A percentile compares a stretch with the other conserved stretches of the same genome.
Conservation (phyloP, 1,284 basidiomycete genomes). For the Trametes versicolor region DNA sequence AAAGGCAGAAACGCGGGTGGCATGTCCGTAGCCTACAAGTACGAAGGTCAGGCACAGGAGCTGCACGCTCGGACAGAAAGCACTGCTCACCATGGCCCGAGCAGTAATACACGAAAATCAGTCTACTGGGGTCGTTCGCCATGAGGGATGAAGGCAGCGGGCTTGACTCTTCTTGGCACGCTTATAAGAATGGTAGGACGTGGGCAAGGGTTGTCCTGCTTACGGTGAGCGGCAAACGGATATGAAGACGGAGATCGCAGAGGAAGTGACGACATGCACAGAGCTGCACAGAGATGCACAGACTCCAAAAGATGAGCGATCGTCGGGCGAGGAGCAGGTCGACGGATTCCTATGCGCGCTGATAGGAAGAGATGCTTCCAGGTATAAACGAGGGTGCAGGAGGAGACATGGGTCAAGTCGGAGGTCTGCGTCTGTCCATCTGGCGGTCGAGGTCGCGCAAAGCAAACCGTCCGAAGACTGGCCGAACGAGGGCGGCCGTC, state of each 20-base stretch:
- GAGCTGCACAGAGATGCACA: not conserved
- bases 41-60: not conserved
- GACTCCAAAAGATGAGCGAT: not conserved
- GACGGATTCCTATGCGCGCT: slow-evolving; percentile 1
- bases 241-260: slow-evolving; percentile 7
- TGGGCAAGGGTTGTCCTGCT: slow-evolving; percentile 19
- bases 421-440: not conserved
- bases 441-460: not conserved
- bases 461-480: not conserved
- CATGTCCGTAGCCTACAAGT: slow-evolving; percentile 73
- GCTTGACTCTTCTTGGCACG: not conserved
- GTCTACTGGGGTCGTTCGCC: slow-evolving; percentile 12
- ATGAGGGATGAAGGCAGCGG: not conserved
- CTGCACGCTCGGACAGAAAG: not conserved
- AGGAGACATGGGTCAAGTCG: not conserved
- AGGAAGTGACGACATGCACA: slow-evolving; percentile 8
- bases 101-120: slow-evolving; percentile 70
- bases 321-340: not conserved
- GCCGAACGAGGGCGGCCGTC: not conserved
- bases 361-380: not conserved
- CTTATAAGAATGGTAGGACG: not conserved
- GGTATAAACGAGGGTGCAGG: not conserved
- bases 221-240: not conserved
- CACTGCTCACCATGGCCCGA: slow-evolving; percentile 69
- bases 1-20: slow-evolving; percentile 78